Evolutionary conservation across 805 yeast species (phyloP).

Genomic region (Henningerozyma blattae): DNA sequence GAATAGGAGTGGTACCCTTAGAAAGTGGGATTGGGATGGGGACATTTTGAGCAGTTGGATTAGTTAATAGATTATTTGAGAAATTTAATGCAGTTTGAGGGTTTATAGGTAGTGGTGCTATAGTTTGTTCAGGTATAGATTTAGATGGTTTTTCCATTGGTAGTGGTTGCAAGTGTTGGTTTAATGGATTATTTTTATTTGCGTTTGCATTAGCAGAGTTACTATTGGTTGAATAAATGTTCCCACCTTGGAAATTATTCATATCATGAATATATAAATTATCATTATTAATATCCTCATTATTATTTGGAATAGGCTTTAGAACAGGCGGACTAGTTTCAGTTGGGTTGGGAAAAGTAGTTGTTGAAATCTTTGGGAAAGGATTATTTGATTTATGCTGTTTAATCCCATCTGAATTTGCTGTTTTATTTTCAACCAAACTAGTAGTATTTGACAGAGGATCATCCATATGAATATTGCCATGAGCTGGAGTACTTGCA

Average conservation of each 20-base stretch:
- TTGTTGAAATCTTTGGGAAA: slow-evolving; percentile 19
- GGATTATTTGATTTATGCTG: slow-evolving; percentile 26
- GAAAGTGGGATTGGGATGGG: neutral
- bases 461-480: slow-evolving; percentile 1
- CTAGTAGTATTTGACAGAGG: too few species aligned
- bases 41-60: neutral
- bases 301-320: too few species aligned
- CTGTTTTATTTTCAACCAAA: neutral
- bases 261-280: too few species aligned
- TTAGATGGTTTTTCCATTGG: neutral
- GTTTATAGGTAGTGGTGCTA: neutral
- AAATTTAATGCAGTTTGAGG: neutral
- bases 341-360: neutral
- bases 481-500: neutral
- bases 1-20: neutral
- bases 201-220: neutral
- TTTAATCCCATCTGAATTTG: slow-evolving; percentile 5
- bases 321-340: neutral
- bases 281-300: neutral
- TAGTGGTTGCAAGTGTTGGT: neutral
- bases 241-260: too few species aligned
- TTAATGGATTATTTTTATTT: neutral
- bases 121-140: too few species aligned
- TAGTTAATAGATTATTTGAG: neutral
- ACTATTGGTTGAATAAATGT: neutral